Base-by-base conservation (phyloP, 2,329 filamentous ascomycete species). In the Chaetomium olivaceum region DNA sequence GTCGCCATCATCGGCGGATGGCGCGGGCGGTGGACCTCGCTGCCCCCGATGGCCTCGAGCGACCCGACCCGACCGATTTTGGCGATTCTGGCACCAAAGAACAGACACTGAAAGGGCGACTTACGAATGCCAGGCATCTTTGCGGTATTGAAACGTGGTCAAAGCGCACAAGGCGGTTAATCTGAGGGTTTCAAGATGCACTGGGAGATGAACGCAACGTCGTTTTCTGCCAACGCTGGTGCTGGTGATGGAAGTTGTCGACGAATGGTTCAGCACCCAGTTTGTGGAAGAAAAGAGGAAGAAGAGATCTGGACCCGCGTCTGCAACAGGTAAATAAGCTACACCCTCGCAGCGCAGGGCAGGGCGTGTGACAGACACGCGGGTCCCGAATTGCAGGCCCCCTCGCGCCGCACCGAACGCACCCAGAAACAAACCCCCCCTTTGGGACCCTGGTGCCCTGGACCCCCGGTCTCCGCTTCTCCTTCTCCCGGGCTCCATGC, bases 111-210 rank as follows among this genome's bases (percentile, higher is more conserved):
- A 74, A 72, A 61, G 48, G 19, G 27, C 36, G 57, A 82, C 81
- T 77, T 76, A 85, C 83, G 82, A 75, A 85, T 78, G 70, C 82
- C 82, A 75, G 80, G 79, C 83, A 85, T 85, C 56, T 69, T 83
- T 75, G 69, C 73, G 73, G 72, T 66, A 3, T 63, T 64, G 43
- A 56, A 16, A 29, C 14, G 14, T 60, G 46, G 55, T 58, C 57
- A 50, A 56, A 58, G 39, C 52, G 58, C 14, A n/a, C 6, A 58
- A 29, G 11, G 57, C 21, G 39, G 29, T 58, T 9, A 23, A 60
- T 46, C n/a, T 16, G 11, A 25, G 43, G 54, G 58, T 31, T 19
- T n/a, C 12, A 14, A 14, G 50, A 51, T 52, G 55, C 39, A n/a
- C 36, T n/a, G 31, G n/a, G 21, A 11, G 54, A 39, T 39, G 54